These are phyloP conservation scores for Rubroboletus pulcherrimus DNA, from an alignment of 768 basidiomycete genomes.

Conservation along the genomic window DNA sequence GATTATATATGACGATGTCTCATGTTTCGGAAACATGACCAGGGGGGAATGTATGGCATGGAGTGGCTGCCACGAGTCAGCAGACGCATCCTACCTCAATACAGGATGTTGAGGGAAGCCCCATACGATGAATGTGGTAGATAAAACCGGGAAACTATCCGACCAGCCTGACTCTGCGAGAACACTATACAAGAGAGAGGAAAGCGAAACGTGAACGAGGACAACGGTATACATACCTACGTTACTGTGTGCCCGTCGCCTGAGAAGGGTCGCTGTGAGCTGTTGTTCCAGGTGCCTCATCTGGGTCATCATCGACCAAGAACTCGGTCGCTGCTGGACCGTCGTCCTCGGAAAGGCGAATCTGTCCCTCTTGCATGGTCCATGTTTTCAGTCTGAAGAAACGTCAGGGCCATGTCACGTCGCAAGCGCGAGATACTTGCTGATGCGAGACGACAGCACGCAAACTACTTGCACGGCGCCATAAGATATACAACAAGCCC, in stretches of 20 bases:
- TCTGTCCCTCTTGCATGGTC: slow-evolving; percentile 49
- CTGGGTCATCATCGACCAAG: slow-evolving; percentile 52
- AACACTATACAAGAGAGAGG: not conserved
- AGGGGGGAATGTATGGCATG: not conserved
- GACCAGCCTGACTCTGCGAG: not conserved
- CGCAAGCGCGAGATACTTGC: slow-evolving; percentile 34
- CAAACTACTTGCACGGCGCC: slow-evolving; percentile 55
- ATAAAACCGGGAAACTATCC: not conserved
- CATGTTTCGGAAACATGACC: not conserved
- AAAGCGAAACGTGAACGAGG: not conserved
- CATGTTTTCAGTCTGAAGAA: slow-evolving; percentile 53
- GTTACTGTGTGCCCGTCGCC: slow-evolving; percentile 9
- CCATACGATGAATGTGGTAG: slow-evolving; percentile 2
- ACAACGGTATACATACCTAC: not conserved
- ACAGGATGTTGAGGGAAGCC: not conserved
- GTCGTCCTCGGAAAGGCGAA: slow-evolving; percentile 68
- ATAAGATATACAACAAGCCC: slow-evolving; percentile 57
- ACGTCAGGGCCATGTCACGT: not conserved
- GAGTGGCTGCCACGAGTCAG: not conserved
- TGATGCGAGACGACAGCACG: slow-evolving; percentile 60
- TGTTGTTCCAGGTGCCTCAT: slow-evolving; percentile 43
- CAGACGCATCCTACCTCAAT: not conserved
- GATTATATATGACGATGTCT: not conserved
- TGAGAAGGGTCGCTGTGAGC: slow-evolving; percentile 25
- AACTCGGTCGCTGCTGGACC: slow-evolving; percentile 69